Percentiles rank a stretch among this genome's conserved stretches.
Evolutionary conservation across 768 basidiomycete genomes (phyloP).

Genomic region (Coprinellus micaceus): DNA sequence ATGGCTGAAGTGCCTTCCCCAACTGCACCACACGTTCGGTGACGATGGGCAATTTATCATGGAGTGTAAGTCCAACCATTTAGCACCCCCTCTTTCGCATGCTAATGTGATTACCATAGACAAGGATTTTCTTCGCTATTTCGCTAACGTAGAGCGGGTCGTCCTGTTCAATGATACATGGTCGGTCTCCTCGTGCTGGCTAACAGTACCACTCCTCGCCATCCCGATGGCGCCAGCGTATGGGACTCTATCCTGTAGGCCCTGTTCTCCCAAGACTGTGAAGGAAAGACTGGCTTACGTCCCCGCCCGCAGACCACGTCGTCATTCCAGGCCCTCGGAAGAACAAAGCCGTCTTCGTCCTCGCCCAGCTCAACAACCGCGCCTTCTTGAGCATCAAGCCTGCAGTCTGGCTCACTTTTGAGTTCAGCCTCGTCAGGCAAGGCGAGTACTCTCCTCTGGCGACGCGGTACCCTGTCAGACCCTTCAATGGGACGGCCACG

Average conservation of each 20-base stretch:
- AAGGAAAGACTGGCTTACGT: too few species aligned
- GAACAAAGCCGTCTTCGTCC: conserved; percentile 42
- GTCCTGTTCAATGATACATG: conserved; percentile 47
- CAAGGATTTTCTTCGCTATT: conserved; percentile 43
- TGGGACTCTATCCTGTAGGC: conserved; percentile 47
- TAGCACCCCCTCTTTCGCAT: too few species aligned
- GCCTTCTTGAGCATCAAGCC: conserved; percentile 38
- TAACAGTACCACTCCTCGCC: conserved; percentile 34
- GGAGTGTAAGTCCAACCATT: conserved; percentile 41
- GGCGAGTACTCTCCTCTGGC: conserved; percentile 34
- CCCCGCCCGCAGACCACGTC: too few species aligned
- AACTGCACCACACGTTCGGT: conserved; percentile 46
- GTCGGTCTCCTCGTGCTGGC: conserved; percentile 51
- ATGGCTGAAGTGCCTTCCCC: conserved; percentile 42
- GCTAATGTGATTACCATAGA: too few species aligned
- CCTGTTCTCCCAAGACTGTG: too few species aligned
- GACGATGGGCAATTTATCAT: conserved; percentile 54
- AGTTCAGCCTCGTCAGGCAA: conserved; percentile 44
- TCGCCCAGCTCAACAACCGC: conserved; percentile 43
- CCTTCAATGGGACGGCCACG: conserved; percentile 34
- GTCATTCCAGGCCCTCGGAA: too few species aligned
- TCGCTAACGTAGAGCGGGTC: conserved; percentile 46
- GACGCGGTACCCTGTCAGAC: conserved; percentile 28
- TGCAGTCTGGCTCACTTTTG: conserved; percentile 36
- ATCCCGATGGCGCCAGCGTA: conserved; percentile 36